phyloP scores from a whole-genome alignment of 2,329 filamentous ascomycete species.

The Phaeosphaeria sp. region DNA sequence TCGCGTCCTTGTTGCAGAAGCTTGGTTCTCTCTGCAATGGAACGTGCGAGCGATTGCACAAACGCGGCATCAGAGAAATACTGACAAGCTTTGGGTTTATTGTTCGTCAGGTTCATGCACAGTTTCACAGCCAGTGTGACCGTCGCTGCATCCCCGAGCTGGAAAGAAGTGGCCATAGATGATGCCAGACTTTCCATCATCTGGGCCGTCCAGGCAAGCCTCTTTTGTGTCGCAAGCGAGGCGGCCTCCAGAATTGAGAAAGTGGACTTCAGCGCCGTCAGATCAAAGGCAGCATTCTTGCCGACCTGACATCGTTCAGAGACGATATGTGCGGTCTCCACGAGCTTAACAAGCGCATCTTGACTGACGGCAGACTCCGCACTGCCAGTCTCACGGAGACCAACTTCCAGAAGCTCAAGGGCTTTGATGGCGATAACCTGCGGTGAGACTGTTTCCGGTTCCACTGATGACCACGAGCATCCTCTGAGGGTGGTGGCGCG shows the following conservation, averaged over 20 bases:
- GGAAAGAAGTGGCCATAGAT: constrained; percentile 45
- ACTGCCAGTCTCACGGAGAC: constrained; percentile 58
- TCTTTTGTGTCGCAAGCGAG: constrained; percentile 52
- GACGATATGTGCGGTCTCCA: constrained; percentile 49
- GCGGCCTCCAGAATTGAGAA: constrained; percentile 62
- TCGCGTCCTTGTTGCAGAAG: constrained; percentile 35
- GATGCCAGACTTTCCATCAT: constrained; percentile 62
- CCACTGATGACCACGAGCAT: constrained; percentile 66
- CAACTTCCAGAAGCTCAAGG: constrained; percentile 64
- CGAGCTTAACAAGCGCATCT: constrained; percentile 45
- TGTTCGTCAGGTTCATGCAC: constrained; percentile 86
- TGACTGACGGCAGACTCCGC: constrained; percentile 57
- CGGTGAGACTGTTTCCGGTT: constrained; percentile 63
- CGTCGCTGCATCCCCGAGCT: constrained; percentile 19
- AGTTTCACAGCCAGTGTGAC: constrained; percentile 68
- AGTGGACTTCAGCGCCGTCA: constrained; percentile 45
- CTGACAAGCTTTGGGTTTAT: constrained; percentile 72
- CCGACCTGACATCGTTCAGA: constrained; percentile 22
- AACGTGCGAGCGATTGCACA: constrained; percentile 49
- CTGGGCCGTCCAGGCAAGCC: constrained; percentile 47
- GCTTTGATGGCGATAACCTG: constrained; percentile 69
- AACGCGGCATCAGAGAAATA: constrained; percentile 67
- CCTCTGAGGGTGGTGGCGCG: constrained; percentile 61
- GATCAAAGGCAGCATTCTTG: constrained; percentile 27
- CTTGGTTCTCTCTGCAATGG: constrained; percentile 36